Evolutionary conservation across 306 rosid genomes (phyloP), one percentile per base, ranked within the genome.

Genomic region (Dryas drummondii): DNA sequence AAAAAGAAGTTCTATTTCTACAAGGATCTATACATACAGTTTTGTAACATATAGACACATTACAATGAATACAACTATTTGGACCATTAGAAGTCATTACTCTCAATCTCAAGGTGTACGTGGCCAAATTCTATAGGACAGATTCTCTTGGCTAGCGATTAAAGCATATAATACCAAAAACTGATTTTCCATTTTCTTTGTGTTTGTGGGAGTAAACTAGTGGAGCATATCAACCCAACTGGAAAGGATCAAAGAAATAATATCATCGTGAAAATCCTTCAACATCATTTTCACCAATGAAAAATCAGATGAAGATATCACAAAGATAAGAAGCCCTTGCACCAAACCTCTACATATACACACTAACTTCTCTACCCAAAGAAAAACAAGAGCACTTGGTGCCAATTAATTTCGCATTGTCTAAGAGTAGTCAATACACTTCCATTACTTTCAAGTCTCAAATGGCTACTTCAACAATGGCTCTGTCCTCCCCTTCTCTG

Each of bases 381-480:
- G 19, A 19, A 47, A 44, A 9, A 9, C 47, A 61, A 53, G 1
- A 50, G 41, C 72, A 15, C 32, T 9, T 27, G 37, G 37, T 32
- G 3, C 7, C 60, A 2, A 32, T 32, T 32, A 32, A 6, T 54
- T 0, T 32, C 5, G 2, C 63, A 41, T 42, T 71, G 19, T 71
- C 54, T 2, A 50, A 50, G 46, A 16, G 44, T 63, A 15, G 12
- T 9, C 22, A 22, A 4, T n/a, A 7, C 32, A 6, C 52, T 57
- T 7, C 37, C 27, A 12, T 14, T 26, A 58, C 19, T n/a, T 64
- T 8, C n/a, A 4, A 22, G 11, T 9, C 59, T n/a, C 7, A 44
- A 67, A 82, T 67, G 85, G 82, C 79, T 27, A 57, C 79, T 46
- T 82, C 82, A 51, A 72, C 79, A 6, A 82, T 82, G 85, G 68